A percentile compares a stretch with the other conserved stretches of the same genome.
These are phyloP conservation scores for Boletus tomentosulus DNA, from an alignment of 768 basidiomycete genomes.

Conservation along the genomic window DNA sequence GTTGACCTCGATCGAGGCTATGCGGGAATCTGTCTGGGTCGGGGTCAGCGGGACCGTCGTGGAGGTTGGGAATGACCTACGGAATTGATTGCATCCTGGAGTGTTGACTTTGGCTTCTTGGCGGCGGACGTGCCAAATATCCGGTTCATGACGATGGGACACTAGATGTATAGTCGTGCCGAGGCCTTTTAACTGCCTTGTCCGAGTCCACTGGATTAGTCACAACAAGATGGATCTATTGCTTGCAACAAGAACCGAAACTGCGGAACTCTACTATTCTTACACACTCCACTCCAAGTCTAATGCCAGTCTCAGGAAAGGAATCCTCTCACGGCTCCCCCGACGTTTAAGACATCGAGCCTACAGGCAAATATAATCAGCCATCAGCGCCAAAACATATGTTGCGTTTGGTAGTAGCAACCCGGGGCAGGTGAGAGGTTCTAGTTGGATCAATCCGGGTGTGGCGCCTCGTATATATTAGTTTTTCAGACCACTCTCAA, in stretches of 20 bases:
- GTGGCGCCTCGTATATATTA: conserved; percentile 11
- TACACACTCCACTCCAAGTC: neutral
- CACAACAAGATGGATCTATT: neutral
- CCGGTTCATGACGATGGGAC: conserved; percentile 63
- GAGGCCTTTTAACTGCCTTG: neutral
- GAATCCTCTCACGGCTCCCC: conserved; percentile 89
- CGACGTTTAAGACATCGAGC: conserved; percentile 85
- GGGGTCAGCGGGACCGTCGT: neutral
- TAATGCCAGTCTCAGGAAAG: conserved; percentile 42
- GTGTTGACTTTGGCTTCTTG: conserved; percentile 80
- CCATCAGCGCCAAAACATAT: neutral
- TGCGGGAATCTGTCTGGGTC: conserved; percentile 76
- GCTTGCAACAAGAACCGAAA: neutral
- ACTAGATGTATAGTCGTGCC: neutral
- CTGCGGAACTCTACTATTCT: neutral
- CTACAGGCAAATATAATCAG: conserved; percentile 32
- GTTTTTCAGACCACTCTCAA: neutral
- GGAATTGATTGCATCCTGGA: conserved; percentile 91
- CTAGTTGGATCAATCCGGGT: conserved; percentile 5
- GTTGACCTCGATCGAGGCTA: conserved; percentile 92
- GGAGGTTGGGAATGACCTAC: conserved; percentile 40
- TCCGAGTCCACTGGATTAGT: neutral
- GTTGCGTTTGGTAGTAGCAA: neutral
- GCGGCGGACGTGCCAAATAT: conserved; percentile 72
- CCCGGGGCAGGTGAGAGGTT: neutral